Evolutionary conservation across 306 rosid species (phyloP).

Genomic region (Citrullus colocynthis): DNA sequence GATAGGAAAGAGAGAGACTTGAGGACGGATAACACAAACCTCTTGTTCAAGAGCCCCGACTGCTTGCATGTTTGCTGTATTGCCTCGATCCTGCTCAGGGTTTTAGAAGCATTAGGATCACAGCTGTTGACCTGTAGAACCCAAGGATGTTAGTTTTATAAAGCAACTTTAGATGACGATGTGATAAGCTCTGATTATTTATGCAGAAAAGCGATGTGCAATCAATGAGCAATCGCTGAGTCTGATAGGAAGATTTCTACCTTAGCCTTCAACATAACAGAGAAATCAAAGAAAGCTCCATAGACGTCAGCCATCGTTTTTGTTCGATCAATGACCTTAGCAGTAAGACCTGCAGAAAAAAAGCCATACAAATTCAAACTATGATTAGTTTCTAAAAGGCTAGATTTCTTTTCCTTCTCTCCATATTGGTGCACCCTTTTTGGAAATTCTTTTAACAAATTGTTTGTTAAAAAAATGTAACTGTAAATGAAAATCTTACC

Average conservation of each 20-base stretch:
- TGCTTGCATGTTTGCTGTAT: slow-evolving; percentile 69
- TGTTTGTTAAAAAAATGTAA: neutral
- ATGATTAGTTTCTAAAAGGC: neutral
- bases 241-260: slow-evolving; percentile 25
- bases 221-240: neutral
- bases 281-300: slow-evolving; percentile 82
- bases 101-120: slow-evolving; percentile 79
- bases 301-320: slow-evolving; percentile 78
- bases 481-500: slow-evolving; percentile 39
- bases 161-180: neutral
- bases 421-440: neutral
- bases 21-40: slow-evolving; percentile 23
- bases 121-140: slow-evolving; percentile 55
- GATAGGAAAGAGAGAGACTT: neutral
- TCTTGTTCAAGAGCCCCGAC: slow-evolving; percentile 57
- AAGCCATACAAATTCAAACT: slow-evolving; percentile 13
- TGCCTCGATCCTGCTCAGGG: slow-evolving; percentile 61
- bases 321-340: slow-evolving; percentile 81
- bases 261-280: slow-evolving; percentile 64
- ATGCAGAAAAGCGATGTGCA: neutral
- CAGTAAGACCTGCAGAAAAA: slow-evolving; percentile 67
- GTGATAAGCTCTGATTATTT: neutral
- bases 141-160: neutral
- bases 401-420: neutral
- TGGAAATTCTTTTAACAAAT: neutral